A percentile compares a stretch with the other conserved stretches of the same genome.
Conservation (phyloP, 768 basidiomycete species). For the Agrocybe pediades region DNA sequence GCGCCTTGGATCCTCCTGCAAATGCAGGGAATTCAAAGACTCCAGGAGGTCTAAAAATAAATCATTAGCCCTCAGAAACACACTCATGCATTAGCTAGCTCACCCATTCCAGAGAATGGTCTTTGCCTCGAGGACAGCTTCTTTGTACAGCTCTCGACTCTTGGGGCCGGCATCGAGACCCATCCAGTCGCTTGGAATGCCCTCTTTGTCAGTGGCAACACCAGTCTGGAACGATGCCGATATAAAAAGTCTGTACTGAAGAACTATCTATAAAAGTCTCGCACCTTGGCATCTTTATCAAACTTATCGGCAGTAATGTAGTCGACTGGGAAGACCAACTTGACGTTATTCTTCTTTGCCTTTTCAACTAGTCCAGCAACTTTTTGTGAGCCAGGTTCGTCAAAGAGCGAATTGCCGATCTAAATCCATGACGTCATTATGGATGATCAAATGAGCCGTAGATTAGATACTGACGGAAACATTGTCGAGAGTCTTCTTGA, state of each 20-base stretch:
- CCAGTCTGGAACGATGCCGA: constrained; percentile 51
- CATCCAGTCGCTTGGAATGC: constrained; percentile 94
- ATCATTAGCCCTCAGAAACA: neutral
- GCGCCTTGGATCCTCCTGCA: constrained; percentile 78
- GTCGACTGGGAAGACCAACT: constrained; percentile 95
- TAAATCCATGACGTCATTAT: constrained; percentile 33
- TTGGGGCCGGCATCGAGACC: constrained; percentile 92
- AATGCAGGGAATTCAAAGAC: constrained; percentile 98
- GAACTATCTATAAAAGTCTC: too few species aligned
- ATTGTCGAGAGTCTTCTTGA: constrained; percentile 90
- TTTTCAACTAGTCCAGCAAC: constrained; percentile 84
- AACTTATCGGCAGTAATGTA: constrained; percentile 96
- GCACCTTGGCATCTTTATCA: constrained; percentile 83
- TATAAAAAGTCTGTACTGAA: constrained; percentile 1
- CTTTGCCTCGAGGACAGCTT: constrained; percentile 84
- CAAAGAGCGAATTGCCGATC: constrained; percentile 97
- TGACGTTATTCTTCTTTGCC: constrained; percentile 89
- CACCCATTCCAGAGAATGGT: constrained; percentile 98
- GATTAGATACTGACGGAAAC: constrained; percentile 52
- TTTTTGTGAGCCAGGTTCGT: constrained; percentile 85
- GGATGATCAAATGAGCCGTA: constrained; percentile 4
- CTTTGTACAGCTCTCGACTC: constrained; percentile 76
- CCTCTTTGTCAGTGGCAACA: constrained; percentile 74
- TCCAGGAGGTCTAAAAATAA: constrained; percentile 75
- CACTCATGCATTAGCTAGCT: constrained; percentile 19